Evolutionary conservation across 208 protist genomes (phyloP), one percentile per base, ranked within the genome.

Genomic region (Wallacemonas rigidus): DNA sequence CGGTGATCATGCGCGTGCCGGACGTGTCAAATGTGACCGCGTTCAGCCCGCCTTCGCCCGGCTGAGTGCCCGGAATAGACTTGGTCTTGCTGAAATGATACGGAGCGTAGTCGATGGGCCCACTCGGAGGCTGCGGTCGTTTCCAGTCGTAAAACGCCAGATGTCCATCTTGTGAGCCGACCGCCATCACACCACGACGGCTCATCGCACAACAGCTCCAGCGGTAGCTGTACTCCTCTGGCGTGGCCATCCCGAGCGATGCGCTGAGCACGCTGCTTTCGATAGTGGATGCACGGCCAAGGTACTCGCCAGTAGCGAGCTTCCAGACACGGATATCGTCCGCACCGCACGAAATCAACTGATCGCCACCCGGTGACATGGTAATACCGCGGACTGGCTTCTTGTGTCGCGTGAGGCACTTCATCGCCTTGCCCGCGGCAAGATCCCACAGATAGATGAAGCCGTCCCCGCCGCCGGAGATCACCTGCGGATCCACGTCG

Each of bases 241-340:
- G 75, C 74, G 67, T 41, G 54, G 48, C 36, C 36, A 4, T 55
- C 57, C 56, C 44, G 56, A 9, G 14, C 45, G 5, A 38, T 26
- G 17, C 38, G 51, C 44, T 67, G n/a, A 17, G 8, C 3, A 17
- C 35, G 38, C 50, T 51, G 45, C 50, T 58, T 41, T 85, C 72
- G 38, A 95, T 85, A 0, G 92, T 98, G 26, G 81, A 85, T 11
- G 99, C 80, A 75, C 99, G 99, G 64, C 95, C 89, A 26, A 99
- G 72, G 74, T 98, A 99, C 2, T 97, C 79, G 53, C 98, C 98
- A 11, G 95, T 86, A 3, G 98, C 98, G 50, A 97, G 85, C 56
- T 91, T 84, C 98, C 98, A 99, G 62, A 99, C 89, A 43, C 99
- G 99, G 36, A 99, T 95, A 55, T 98, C 94, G 81, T 99, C 99